These are phyloP conservation scores for Rhizophagus sp. DNA, from an alignment of 192 early-diverging fungal species.

Conservation along the genomic window DNA sequence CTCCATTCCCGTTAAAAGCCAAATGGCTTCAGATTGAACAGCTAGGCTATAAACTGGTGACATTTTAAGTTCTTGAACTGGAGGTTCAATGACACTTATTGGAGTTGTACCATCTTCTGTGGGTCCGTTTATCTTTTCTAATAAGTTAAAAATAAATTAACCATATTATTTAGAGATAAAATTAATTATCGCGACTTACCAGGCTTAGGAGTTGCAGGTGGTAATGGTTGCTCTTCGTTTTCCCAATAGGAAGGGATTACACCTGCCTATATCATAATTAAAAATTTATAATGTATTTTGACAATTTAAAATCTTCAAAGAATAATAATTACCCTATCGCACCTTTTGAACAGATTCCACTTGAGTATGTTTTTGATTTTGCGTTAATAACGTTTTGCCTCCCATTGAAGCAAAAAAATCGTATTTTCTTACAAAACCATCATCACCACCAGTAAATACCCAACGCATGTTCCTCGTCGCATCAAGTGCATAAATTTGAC, in stretches of 20 bases:
- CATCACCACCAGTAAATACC: constrained; percentile 86
- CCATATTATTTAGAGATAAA: neutral
- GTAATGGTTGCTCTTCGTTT: constrained; percentile 68
- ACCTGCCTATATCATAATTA: constrained; percentile 53
- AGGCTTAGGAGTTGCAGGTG: constrained; percentile 3
- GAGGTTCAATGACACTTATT: neutral
- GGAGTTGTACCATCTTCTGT: constrained; percentile 25
- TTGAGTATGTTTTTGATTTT: constrained; percentile 79
- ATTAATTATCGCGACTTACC: neutral
- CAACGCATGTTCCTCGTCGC: constrained; percentile 74
- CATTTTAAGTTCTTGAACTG: constrained; percentile 56
- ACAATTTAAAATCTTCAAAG: neutral
- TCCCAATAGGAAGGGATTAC: constrained; percentile 82
- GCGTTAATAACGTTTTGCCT: constrained; percentile 80
- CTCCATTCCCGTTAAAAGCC: constrained; percentile 77
- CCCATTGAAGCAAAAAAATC: constrained; percentile 87
- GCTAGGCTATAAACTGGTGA: constrained; percentile 92
- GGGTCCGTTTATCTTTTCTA: constrained; percentile 21
- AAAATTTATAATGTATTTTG: neutral
- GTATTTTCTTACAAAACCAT: constrained; percentile 94
- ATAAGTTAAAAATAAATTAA: neutral
- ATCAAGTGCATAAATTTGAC: constrained; percentile 67
- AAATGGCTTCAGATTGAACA: constrained; percentile 91
- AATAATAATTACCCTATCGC: constrained; percentile 23
- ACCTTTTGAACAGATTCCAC: constrained; percentile 85